Evolutionary conservation across 192 early-diverging fungal genomes (phyloP).

Genomic region (Backusella tarrabulga): DNA sequence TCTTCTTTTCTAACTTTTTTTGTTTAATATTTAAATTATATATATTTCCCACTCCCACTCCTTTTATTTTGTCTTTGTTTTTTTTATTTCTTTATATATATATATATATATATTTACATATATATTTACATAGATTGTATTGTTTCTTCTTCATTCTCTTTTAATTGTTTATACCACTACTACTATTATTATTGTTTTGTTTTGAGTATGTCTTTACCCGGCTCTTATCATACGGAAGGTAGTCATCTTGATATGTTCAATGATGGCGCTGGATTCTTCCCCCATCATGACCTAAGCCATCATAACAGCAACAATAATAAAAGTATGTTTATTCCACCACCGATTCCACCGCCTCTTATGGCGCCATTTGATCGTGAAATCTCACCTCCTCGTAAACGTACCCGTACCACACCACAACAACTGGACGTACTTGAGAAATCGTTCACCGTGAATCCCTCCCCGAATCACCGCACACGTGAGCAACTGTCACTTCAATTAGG

Average conservation of each 20-base stretch:
- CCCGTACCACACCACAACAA: conserved; percentile 65
- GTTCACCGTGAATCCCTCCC: conserved; percentile 65
- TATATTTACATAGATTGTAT: neutral
- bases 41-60: conserved; percentile 15
- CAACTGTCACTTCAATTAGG: conserved; percentile 63
- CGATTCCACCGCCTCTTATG: neutral
- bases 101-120: neutral
- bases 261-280: neutral
- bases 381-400: conserved; percentile 52
- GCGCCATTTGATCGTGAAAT: conserved; percentile 1
- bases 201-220: conserved; percentile 8
- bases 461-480: conserved; percentile 64
- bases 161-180: neutral
- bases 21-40: neutral
- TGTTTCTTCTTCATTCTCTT: neutral
- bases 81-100: neutral
- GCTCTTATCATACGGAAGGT: neutral
- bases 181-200: neutral
- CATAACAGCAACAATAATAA: neutral
- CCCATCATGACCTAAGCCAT: neutral
- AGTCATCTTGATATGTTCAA: neutral
- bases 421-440: conserved; percentile 66
- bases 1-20: neutral
- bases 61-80: neutral
- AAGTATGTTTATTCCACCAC: conserved; percentile 9